Percentiles rank a stretch among this genome's conserved stretches.
These are phyloP conservation scores for Paraphoma chrysanthemicola DNA, from an alignment of 2,329 filamentous ascomycete genomes.

Conservation along the genomic window DNA sequence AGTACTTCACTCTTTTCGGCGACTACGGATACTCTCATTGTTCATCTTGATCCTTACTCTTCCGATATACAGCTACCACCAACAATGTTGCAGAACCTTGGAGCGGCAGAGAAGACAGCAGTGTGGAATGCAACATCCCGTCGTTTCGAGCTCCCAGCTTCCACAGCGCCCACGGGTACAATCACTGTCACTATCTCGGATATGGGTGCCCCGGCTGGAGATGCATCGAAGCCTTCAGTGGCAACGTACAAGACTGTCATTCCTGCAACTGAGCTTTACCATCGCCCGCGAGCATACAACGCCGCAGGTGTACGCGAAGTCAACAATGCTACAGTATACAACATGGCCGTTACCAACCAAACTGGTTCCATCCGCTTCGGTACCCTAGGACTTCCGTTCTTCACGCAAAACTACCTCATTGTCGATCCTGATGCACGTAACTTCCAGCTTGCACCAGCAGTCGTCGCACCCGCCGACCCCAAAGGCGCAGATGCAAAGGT, in stretches of 20 bases:
- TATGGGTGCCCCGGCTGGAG: constrained; percentile 11
- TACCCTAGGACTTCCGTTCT: constrained; percentile 21
- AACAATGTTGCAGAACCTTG: constrained; percentile 18
- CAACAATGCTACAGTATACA: constrained; percentile 20
- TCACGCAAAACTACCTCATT: constrained; percentile 27
- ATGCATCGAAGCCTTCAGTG: constrained; percentile 23
- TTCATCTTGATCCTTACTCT: constrained; percentile 21
- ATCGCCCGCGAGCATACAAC: constrained; percentile 20
- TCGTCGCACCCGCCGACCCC: constrained; percentile 17
- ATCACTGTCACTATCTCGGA: constrained; percentile 25
- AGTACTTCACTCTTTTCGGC: constrained; percentile 19
- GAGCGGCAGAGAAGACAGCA: constrained; percentile 18
- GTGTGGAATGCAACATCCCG: constrained; percentile 22
- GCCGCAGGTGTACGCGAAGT: constrained; percentile 18
- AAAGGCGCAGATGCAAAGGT: constrained; percentile 18
- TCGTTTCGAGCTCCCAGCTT: constrained; percentile 19
- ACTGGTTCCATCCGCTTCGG: constrained; percentile 10
- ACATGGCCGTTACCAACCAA: constrained; percentile 24
- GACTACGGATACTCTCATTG: constrained; percentile 15
- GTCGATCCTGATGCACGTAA: constrained; percentile 23
- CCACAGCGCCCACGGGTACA: constrained; percentile 17
- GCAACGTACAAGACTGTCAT: constrained; percentile 23
- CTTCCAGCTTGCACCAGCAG: constrained; percentile 23
- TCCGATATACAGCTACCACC: constrained; percentile 15
- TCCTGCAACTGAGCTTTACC: constrained; percentile 19